Percentiles rank a stretch among this genome's conserved stretches.
phyloP scores from a whole-genome alignment of 768 basidiomycete species.

The Hygrophorus pudorinus region DNA sequence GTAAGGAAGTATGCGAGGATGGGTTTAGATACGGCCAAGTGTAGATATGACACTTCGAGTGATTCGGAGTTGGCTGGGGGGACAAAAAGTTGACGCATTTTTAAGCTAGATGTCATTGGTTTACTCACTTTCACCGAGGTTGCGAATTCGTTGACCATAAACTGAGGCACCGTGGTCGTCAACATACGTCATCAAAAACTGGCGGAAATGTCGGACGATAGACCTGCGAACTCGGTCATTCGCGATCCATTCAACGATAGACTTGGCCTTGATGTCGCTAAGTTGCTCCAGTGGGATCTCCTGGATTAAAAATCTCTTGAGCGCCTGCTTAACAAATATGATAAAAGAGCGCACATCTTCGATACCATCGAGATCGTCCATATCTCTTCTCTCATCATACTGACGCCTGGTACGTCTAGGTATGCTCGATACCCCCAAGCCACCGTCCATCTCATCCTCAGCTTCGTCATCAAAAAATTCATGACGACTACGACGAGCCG shows the following conservation, averaged over 20 bases:
- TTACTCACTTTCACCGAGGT: constrained; percentile 83
- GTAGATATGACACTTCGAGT: constrained; percentile 94
- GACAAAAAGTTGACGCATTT: constrained; percentile 1
- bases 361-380: constrained; percentile 84
- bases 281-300: constrained; percentile 93
- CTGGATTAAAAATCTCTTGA: constrained; percentile 29
- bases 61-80: constrained; percentile 87
- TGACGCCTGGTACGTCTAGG: constrained; percentile 77
- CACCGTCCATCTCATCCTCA: constrained; percentile 66
- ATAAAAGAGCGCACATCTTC: constrained; percentile 59
- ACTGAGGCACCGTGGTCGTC: constrained; percentile 89
- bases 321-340: not conserved
- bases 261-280: constrained; percentile 95
- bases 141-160: constrained; percentile 88
- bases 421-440: constrained; percentile 58
- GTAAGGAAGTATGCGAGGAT: constrained; percentile 96
- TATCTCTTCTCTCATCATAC: constrained; percentile 86
- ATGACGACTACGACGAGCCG: constrained; percentile 71
- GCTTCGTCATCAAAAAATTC: constrained; percentile 78
- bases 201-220: constrained; percentile 85
- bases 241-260: constrained; percentile 96
- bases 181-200: constrained; percentile 92
- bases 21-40: constrained; percentile 84
- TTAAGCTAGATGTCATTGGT: constrained; percentile 4
- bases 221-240: constrained; percentile 84